Conservation (phyloP, 257 asterid genomes). For the Scutellaria galericulata region DNA sequence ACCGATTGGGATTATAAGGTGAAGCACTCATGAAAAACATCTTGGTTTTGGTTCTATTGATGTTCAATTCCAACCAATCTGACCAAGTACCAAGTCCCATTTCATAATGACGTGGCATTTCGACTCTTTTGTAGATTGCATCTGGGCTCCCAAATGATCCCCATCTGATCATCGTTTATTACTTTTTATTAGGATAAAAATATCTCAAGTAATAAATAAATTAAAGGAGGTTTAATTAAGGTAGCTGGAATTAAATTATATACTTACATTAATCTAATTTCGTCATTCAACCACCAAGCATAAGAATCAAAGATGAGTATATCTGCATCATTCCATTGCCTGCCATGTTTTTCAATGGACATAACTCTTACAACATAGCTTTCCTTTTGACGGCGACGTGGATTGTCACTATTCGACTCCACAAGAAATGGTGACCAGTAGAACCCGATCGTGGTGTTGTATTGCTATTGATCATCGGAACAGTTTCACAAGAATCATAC, state of each 20-base stretch:
- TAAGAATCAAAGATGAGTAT: conserved; percentile 66
- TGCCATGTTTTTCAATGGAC: conserved; percentile 63
- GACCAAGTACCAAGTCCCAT: conserved; percentile 71
- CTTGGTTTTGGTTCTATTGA: conserved; percentile 54
- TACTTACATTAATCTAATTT: conserved; percentile 62
- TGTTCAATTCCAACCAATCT: conserved; percentile 64
- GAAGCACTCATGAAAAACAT: conserved; percentile 66
- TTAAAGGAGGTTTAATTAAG: background rate
- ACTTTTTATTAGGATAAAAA: too few species aligned
- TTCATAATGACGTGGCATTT: conserved; percentile 43
- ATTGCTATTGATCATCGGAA: conserved; percentile 43
- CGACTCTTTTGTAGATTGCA: conserved; percentile 48
- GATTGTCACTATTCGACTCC: conserved; percentile 69
- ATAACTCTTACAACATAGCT: conserved; percentile 53
- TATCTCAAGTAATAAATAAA: too few species aligned
- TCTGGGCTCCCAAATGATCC: conserved; percentile 54
- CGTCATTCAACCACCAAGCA: conserved; percentile 67
- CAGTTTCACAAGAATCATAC: background rate
- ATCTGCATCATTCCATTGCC: conserved; percentile 70
- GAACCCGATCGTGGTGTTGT: conserved; percentile 62
- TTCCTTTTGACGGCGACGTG: conserved; percentile 10
- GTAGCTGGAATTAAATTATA: too few species aligned
- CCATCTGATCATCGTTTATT: conserved; percentile 43
- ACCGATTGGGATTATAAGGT: conserved; percentile 42
- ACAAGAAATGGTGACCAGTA: conserved; percentile 78